phyloP scores from a whole-genome alignment of 2,329 filamentous ascomycete species.

The Teratosphaeria viscida region DNA sequence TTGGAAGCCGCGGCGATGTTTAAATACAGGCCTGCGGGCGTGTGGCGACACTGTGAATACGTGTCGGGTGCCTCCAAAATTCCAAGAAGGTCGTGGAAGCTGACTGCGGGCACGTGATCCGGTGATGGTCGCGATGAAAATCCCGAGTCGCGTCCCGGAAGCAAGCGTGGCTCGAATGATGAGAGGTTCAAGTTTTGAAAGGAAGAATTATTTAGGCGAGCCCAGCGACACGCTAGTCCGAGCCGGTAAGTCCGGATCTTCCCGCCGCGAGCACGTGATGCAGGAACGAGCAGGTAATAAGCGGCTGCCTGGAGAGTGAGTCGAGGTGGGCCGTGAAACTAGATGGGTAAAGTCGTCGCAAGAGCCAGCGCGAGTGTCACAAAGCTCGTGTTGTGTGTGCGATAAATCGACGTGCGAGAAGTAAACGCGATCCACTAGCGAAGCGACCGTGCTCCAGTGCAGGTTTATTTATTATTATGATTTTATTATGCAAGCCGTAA shows the following conservation, averaged over 20 bases:
- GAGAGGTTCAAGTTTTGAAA: conserved; percentile 1
- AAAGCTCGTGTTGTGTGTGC: background rate
- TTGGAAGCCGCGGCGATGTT: background rate
- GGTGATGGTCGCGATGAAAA: background rate
- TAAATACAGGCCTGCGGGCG: background rate
- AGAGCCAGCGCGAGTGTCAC: background rate
- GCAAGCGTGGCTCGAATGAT: background rate
- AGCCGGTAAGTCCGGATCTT: background rate
- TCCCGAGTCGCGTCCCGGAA: background rate
- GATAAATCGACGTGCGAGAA: background rate
- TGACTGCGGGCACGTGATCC: conserved; percentile 1
- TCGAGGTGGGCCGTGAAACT: background rate
- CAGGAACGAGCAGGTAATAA: background rate
- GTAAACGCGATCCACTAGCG: conserved; percentile 5
- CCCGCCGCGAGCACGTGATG: conserved; percentile 1
- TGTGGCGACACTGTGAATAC: background rate
- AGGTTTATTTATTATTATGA: background rate
- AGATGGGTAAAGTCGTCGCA: background rate
- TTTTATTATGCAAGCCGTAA: conserved; percentile 1
- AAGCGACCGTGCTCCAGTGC: conserved; percentile 6
- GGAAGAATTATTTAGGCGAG: conserved; percentile 4
- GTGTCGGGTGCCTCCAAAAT: background rate
- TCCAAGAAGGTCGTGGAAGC: background rate
- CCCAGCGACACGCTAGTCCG: background rate
- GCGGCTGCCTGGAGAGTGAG: conserved; percentile 1